These are phyloP conservation scores for Pilasporangium apinafurcum DNA, from an alignment of 352 stramenopile genomes.

Conservation along the genomic window DNA sequence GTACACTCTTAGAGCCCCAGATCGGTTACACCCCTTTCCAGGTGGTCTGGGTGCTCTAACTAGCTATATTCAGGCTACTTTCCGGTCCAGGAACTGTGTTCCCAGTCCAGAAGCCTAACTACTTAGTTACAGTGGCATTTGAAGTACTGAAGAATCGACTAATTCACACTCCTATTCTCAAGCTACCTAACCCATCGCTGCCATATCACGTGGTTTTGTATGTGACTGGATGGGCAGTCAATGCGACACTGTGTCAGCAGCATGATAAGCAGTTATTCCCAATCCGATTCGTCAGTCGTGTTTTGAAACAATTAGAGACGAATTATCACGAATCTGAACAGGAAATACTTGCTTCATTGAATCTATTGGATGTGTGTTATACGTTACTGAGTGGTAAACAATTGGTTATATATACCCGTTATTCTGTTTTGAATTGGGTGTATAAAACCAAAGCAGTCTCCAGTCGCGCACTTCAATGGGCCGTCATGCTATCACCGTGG, in stretches of 20 bases:
- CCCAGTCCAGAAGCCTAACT: too few relatives aligned
- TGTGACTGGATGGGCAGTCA: constrained; percentile 12
- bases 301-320: constrained; percentile 4
- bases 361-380: constrained; percentile 3
- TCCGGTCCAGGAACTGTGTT: too few relatives aligned
- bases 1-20: too few relatives aligned
- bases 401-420: constrained; percentile 8
- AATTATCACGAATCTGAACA: constrained; percentile 10
- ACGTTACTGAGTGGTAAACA: not conserved
- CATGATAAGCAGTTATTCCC: constrained; percentile 5
- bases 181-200: constrained; percentile 1
- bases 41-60: too few relatives aligned
- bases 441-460: constrained; percentile 7
- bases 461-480: constrained; percentile 4
- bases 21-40: too few relatives aligned
- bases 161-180: not conserved
- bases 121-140: constrained; percentile 2
- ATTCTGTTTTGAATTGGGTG: constrained; percentile 15
- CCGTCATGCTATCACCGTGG: constrained; percentile 8
- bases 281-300: constrained; percentile 2
- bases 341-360: constrained; percentile 6
- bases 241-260: constrained; percentile 5
- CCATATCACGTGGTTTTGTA: constrained; percentile 9
- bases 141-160: constrained; percentile 9
- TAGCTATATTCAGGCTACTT: too few relatives aligned